These are phyloP conservation scores for Rosa multiflora DNA, from an alignment of 306 rosid genomes.

Conservation along the genomic window DNA sequence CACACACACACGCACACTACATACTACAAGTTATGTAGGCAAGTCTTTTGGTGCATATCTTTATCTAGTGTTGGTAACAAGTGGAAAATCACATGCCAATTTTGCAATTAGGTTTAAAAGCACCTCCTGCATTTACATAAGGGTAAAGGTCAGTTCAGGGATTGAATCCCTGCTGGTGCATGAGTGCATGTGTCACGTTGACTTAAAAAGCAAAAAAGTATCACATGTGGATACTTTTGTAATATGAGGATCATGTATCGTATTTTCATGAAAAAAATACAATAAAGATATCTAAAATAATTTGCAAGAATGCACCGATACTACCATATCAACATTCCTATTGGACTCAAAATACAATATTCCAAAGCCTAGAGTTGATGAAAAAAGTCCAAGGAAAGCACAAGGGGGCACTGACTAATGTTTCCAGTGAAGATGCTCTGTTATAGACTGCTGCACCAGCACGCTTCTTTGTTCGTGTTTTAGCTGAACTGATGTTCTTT, in stretches of 20 bases:
- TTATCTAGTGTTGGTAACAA: neutral
- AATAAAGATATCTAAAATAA: neutral
- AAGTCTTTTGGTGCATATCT: neutral
- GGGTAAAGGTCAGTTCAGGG: neutral
- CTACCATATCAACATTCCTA: neutral
- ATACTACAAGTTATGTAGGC: too few relatives aligned
- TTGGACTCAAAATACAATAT: slow-evolving; percentile 11
- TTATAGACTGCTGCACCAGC: slow-evolving; percentile 86
- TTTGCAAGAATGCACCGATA: neutral
- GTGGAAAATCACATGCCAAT: neutral
- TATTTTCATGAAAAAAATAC: neutral
- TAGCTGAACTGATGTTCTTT: slow-evolving; percentile 70
- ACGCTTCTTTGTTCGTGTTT: slow-evolving; percentile 79
- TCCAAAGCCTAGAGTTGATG: slow-evolving; percentile 5
- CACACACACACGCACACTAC: too few relatives aligned
- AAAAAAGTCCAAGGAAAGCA: slow-evolving; percentile 9
- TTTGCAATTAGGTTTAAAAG: neutral
- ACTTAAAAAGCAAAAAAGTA: too few relatives aligned
- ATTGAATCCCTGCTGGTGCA: neutral
- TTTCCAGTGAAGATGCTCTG: slow-evolving; percentile 91
- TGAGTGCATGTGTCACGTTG: neutral
- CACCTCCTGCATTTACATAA: neutral
- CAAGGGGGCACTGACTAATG: slow-evolving; percentile 59
- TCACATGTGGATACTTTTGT: neutral
- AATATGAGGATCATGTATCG: neutral